phyloP scores from a whole-genome alignment of 2,329 filamentous ascomycete species.

The Cercospora sp. region DNA sequence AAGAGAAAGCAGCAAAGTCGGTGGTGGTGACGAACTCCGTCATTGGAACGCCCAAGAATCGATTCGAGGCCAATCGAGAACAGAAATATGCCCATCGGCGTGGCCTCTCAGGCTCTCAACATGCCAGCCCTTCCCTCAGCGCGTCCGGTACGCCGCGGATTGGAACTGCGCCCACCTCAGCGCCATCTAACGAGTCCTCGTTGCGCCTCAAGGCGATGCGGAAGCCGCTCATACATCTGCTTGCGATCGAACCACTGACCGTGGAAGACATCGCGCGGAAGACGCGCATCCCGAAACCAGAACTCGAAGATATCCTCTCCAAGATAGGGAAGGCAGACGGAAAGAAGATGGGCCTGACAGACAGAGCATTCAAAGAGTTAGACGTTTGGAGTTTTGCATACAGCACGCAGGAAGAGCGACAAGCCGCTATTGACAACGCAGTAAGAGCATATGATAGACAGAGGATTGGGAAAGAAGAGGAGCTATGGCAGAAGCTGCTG shows the following conservation, averaged over 20 bases:
- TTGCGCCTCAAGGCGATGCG: conserved; percentile 46
- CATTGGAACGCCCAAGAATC: conserved; percentile 39
- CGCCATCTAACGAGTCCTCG: conserved; percentile 39
- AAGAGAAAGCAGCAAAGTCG: conserved; percentile 60
- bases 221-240: conserved; percentile 52
- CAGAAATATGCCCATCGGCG: conserved; percentile 29
- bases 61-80: conserved; percentile 36
- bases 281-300: conserved; percentile 51
- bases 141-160: conserved; percentile 38
- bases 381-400: conserved; percentile 64
- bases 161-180: conserved; percentile 43
- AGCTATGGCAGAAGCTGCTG: conserved; percentile 62
- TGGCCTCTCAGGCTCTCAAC: conserved; percentile 36
- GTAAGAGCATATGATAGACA: conserved; percentile 64
- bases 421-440: conserved; percentile 62
- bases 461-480: conserved; percentile 60
- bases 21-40: conserved; percentile 39
- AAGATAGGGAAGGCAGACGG: conserved; percentile 56
- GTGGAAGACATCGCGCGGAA: conserved; percentile 49
- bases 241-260: conserved; percentile 55
- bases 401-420: conserved; percentile 55
- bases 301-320: conserved; percentile 48
- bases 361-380: conserved; percentile 61
- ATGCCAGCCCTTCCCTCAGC: conserved; percentile 43
- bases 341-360: conserved; percentile 56